phyloP scores from a whole-genome alignment of 208 protist genomes.

The Leishmania lainsoni region DNA sequence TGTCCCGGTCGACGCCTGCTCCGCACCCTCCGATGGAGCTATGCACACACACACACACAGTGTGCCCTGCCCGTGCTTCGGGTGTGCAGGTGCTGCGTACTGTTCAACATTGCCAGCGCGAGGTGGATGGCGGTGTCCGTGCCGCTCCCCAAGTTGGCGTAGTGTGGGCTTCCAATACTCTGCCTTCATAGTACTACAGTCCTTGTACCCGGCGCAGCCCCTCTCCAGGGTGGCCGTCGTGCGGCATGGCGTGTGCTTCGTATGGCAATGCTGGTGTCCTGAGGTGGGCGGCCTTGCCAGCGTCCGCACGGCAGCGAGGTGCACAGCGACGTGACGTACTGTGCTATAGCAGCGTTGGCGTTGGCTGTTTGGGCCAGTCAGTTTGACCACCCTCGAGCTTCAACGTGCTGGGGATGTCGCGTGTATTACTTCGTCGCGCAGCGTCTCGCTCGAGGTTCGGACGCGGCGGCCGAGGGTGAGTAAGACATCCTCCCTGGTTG shows the following conservation, averaged over 20 bases:
- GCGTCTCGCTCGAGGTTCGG: background rate
- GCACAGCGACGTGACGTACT: background rate
- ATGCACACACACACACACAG: background rate
- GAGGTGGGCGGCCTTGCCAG: no score
- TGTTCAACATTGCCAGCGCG: no score
- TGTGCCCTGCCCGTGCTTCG: background rate
- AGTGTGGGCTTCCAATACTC: no score
- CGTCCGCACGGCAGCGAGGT: no score
- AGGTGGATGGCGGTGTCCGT: no score
- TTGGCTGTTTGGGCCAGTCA: background rate
- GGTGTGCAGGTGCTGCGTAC: background rate
- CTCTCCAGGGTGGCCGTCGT: no score
- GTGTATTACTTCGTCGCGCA: background rate
- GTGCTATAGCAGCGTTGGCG: background rate
- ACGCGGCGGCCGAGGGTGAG: background rate
- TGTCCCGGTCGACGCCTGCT: background rate
- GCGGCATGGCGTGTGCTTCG: no score
- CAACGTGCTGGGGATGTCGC: background rate
- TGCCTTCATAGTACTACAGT: no score
- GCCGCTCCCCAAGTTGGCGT: no score
- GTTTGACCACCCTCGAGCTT: background rate
- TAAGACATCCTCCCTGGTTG: background rate
- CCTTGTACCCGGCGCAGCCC: no score
- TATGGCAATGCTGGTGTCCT: no score
- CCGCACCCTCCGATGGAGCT: background rate